Percentiles rank a stretch among this genome's conserved stretches.
Conservation (phyloP, 805 yeast species). For the Kuraishia hungarica region DNA sequence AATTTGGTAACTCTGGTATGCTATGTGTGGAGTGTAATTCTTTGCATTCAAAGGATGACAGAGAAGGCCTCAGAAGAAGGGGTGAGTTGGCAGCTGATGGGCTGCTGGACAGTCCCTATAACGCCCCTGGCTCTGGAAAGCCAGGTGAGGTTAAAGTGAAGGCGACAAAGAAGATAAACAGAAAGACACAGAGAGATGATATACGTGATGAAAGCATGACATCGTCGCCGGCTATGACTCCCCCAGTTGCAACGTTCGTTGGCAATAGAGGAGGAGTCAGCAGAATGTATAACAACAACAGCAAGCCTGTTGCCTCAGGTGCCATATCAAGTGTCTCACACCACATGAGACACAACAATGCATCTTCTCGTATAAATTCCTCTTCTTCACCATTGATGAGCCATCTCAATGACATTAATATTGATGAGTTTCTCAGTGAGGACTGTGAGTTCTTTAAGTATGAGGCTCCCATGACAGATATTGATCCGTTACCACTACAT, state of each 20-base stretch:
- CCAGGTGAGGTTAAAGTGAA: not conserved
- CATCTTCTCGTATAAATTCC: not conserved
- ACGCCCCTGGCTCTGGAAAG: not conserved
- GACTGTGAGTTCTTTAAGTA: conserved; percentile 8
- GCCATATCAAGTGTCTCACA: not conserved
- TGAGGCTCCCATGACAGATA: conserved; percentile 38
- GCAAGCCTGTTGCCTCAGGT: not conserved
- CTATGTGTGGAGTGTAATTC: conserved; percentile 20
- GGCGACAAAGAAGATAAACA: not conserved
- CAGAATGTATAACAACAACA: not conserved
- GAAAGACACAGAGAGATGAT: not conserved
- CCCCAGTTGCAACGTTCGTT: not conserved
- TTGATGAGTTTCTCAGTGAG: not conserved
- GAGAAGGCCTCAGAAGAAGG: conserved; percentile 16
- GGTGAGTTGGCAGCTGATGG: conserved; percentile 25
- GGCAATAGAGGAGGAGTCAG: not conserved
- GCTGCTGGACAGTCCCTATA: conserved; percentile 22
- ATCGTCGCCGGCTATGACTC: not conserved
- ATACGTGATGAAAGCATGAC: not conserved
- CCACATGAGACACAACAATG: not conserved
- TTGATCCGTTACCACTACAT: conserved; percentile 27
- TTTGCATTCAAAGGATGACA: conserved; percentile 14
- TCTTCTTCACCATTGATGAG: not conserved
- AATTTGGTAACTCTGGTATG: conserved; percentile 25
- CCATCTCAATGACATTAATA: not conserved